Evolutionary conservation across 371 early-diverging fungal genomes (phyloP).

Genomic region (Circinella minor): DNA sequence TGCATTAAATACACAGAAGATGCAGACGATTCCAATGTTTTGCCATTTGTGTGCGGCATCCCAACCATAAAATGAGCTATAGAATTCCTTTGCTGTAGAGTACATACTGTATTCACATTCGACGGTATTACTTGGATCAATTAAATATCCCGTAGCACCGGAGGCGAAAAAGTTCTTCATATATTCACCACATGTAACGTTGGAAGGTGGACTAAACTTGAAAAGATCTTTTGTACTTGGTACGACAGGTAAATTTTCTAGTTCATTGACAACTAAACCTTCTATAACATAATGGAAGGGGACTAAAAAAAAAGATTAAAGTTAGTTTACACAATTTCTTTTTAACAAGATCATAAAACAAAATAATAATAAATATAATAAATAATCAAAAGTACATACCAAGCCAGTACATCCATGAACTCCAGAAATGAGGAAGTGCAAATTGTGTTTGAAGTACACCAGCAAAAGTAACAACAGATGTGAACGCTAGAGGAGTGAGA

Average conservation of each 20-base stretch:
- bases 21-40: constrained; percentile 63
- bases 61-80: constrained; percentile 50
- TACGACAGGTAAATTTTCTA: constrained; percentile 46
- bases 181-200: constrained; percentile 61
- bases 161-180: constrained; percentile 43
- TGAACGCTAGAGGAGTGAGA: constrained; percentile 63
- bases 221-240: constrained; percentile 54
- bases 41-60: constrained; percentile 65
- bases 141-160: constrained; percentile 57
- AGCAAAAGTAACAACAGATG: constrained; percentile 60
- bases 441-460: constrained; percentile 64
- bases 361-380: constrained; percentile 26
- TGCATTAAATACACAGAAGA: constrained; percentile 54
- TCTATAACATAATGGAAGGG: constrained; percentile 73
- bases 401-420: constrained; percentile 69
- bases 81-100: constrained; percentile 54
- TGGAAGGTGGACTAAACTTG: constrained; percentile 55
- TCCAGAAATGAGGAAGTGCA: constrained; percentile 73
- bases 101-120: constrained; percentile 67
- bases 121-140: constrained; percentile 41
- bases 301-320: constrained; percentile 30
- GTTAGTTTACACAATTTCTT: neutral
- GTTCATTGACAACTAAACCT: constrained; percentile 65
- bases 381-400: constrained; percentile 8
- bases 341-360: neutral